phyloP scores from a whole-genome alignment of 257 asterid species.

The Nicotiana tabacum region DNA sequence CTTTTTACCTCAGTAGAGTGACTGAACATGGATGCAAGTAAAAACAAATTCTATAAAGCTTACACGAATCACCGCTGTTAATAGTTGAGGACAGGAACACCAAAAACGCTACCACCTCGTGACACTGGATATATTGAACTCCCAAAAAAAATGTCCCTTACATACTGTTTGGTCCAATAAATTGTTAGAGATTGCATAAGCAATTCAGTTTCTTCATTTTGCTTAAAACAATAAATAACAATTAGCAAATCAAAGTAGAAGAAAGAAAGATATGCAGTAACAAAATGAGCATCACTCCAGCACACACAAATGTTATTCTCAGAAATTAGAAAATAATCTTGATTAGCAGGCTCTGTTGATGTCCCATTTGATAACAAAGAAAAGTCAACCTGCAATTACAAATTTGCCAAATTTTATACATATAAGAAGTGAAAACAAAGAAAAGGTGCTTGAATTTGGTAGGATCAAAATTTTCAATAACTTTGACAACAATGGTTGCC shows the following conservation, averaged over 20 bases:
- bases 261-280: neutral
- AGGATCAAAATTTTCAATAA: too few species aligned
- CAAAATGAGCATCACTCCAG: neutral
- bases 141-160: neutral
- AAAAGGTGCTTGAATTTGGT: neutral
- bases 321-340: slow-evolving; percentile 33
- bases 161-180: neutral
- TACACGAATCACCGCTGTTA: neutral
- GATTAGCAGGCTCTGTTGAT: slow-evolving; percentile 18
- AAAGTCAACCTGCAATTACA: slow-evolving; percentile 19
- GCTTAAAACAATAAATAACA: neutral
- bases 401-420: neutral
- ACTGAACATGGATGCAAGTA: neutral
- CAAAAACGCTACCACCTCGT: neutral
- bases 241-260: neutral
- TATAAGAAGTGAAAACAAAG: neutral
- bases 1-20: neutral
- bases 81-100: too few species aligned
- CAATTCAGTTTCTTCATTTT: neutral
- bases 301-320: slow-evolving; percentile 17
- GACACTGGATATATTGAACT: neutral
- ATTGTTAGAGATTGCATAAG: neutral
- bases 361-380: slow-evolving; percentile 19
- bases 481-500: too few species aligned
- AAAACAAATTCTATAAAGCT: neutral